phyloP scores from a whole-genome alignment of 306 rosid genomes.

The Nissolia schottii region DNA sequence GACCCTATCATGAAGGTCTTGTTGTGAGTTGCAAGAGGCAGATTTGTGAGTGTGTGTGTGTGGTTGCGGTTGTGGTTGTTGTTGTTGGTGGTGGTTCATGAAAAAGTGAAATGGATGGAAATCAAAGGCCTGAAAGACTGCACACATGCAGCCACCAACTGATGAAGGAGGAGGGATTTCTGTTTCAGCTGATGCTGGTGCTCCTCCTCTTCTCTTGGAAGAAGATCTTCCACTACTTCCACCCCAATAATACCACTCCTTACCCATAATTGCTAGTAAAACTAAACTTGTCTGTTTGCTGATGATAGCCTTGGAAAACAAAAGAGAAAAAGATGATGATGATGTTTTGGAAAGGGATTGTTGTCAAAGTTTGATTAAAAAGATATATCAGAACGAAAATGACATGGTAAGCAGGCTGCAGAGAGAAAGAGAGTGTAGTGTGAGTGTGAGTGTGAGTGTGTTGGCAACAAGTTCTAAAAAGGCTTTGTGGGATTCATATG shows the following conservation, averaged over 20 bases:
- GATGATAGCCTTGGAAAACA: background rate
- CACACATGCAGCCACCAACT: conserved; percentile 78
- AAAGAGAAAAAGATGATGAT: no score
- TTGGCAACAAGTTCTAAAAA: conserved; percentile 18
- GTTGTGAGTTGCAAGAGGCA: conserved; percentile 16
- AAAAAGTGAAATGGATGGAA: conserved; percentile 61
- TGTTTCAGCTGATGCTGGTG: no score
- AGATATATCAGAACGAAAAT: conserved; percentile 47
- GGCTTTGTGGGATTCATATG: conserved; percentile 19
- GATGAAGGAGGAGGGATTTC: conserved; percentile 30
- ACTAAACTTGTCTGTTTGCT: background rate
- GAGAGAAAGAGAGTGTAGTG: background rate
- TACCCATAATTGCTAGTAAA: conserved; percentile 60
- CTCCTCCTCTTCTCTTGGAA: conserved; percentile 43
- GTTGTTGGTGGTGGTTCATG: conserved; percentile 50
- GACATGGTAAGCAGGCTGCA: conserved; percentile 24
- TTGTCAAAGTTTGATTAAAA: conserved; percentile 14
- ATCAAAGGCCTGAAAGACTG: conserved; percentile 81
- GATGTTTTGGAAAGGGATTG: conserved; percentile 2
- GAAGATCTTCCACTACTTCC: conserved; percentile 28
- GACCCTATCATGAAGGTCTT: conserved; percentile 18
- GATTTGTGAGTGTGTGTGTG: conserved; percentile 33
- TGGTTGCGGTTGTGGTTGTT: no score
- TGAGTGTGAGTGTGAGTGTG: background rate
- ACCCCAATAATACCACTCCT: conserved; percentile 60